Base-by-base conservation (phyloP, 257 asterid species). In the Rehmannia glutinosa region DNA sequence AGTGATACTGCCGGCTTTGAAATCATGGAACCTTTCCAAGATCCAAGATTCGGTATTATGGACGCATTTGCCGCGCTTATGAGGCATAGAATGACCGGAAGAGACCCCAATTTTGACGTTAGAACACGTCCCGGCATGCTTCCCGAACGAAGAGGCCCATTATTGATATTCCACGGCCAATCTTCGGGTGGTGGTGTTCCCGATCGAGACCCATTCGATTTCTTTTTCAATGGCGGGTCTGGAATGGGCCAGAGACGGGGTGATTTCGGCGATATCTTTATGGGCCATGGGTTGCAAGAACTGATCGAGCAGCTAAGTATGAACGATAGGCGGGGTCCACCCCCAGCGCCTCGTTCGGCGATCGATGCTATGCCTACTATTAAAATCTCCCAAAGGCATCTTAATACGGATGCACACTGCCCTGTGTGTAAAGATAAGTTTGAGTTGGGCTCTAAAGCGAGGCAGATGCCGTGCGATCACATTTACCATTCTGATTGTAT, bases 381-480 rank as follows among this genome's bases (percentile, higher is more conserved):
- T 12, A 70, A 68, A 71, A 89, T 89, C 50, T 69, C 77, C 3
- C 82, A 83, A 36, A 77, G 83, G 75, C 96, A 89, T 77, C 66
- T 87, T 8, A 71, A 30, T 38, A 79, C 83, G 0, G 90, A 87
- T 6, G 80, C 86, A 1, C 86, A 87, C 71, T 89, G 96, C 56
- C 90, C 96, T 0, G 91, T 89, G 8, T 89, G 96, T 28, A 73
- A 84, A 54, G 96, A 87, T 43, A 84, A 81, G 46, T 87, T 86
- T 27, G 87, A 74, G 60, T 49, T 89, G 65, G 95, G 96, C 0
- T 56, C 83, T 1, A 81, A 77, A 62, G 96, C 86, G 6, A 78
- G 92, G 19, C 92, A 83, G 81, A 87, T 89, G 96, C 96, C 96
- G 0, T 89, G 96, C 28, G 84, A 87, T 24, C 95, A 87, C 52